A percentile compares a stretch with the other conserved stretches of the same genome.
phyloP scores from a whole-genome alignment of 768 basidiomycete species.

The Hericium alpestre region DNA sequence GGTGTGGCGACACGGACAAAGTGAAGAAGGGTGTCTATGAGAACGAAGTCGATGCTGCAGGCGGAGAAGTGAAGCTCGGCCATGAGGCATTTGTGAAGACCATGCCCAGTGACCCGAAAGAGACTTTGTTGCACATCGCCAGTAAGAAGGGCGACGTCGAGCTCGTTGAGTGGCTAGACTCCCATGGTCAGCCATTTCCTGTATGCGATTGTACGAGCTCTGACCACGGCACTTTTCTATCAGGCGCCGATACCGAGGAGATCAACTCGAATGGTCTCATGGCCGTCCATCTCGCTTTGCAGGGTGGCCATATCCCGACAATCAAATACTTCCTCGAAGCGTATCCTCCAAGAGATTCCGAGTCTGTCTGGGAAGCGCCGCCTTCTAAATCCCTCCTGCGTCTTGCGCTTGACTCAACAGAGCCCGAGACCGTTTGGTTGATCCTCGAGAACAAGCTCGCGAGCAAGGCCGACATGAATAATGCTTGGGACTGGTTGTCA shows the following conservation, averaged over 20 bases:
- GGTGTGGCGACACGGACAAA: constrained; percentile 31
- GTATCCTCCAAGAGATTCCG: constrained; percentile 45
- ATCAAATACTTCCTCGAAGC: constrained; percentile 51
- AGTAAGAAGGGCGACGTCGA: constrained; percentile 42
- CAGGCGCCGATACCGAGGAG: constrained; percentile 69
- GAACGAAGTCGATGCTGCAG: constrained; percentile 57
- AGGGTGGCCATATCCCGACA: constrained; percentile 39
- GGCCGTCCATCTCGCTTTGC: constrained; percentile 57
- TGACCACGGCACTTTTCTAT: constrained; percentile 5
- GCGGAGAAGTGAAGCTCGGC: constrained; percentile 54
- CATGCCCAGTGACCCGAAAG: constrained; percentile 41
- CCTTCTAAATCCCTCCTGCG: constrained; percentile 36
- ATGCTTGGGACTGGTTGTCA: constrained; percentile 41
- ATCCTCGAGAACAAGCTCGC: constrained; percentile 51
- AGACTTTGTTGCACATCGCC: constrained; percentile 66
- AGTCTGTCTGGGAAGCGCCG: constrained; percentile 40
- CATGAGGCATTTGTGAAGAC: constrained; percentile 39
- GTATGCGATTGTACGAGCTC: constrained; percentile 1
- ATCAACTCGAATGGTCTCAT: constrained; percentile 47
- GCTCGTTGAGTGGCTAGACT: constrained; percentile 59
- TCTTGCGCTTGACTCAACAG: constrained; percentile 47
- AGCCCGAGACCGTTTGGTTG: constrained; percentile 56
- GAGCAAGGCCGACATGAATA: constrained; percentile 34
- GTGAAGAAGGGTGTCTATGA: constrained; percentile 59
- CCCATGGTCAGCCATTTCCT: constrained; percentile 44